Evolutionary conservation across 1,284 basidiomycete genomes (phyloP), one percentile per base, ranked within the genome.

Genomic region (Sporisorium scitamineum): DNA sequence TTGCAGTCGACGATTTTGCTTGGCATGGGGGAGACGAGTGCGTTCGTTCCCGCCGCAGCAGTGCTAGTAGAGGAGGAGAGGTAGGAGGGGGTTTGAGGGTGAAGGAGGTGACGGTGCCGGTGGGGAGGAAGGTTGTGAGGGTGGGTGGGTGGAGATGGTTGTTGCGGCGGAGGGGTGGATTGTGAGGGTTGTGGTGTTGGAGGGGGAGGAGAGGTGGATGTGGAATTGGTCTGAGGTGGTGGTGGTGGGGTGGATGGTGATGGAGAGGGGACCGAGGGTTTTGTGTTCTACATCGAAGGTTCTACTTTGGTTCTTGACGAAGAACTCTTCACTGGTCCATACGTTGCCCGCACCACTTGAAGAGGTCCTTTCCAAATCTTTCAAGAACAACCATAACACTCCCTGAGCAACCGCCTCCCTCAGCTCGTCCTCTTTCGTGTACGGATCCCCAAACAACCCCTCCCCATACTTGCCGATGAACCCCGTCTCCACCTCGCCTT

Each of bases 401-500:
- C 61, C 65, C 54, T 75, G 67, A 0, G 72, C 72, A 0, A 75
- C 61, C 7, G 65, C 72, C 47, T 70, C 48, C 20, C 18, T 16
- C 27, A 67, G n/a, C 53, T 66, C 50, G 0, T 2, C 52, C 42
- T 56, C 32, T 4, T 34, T 13, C 29, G 66, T 70, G 41, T 56
- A 53, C 42, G 72, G 67, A 34, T 64, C 62, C 2, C 72, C 72
- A 37, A 75, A 75, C 48, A 75, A n/a, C 10, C 65, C 67, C 13
- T 42, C 24, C 4, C 72, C 72, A 20, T 67, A 67, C 48, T 75
- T 75, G 18, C 90, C 89, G 80, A 97, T 95, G 83, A 97, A 97
- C 2, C 94, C 94, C 9, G 95, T 97, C 86, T 97, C 95, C 6
- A 97, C 90, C 63, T 95, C 90, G n/a, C 89, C 93, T 32, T 88